A percentile compares a stretch with the other conserved stretches of the same genome.
These are phyloP conservation scores for Cryptosporidium sp. DNA, from an alignment of 169 alveolate genomes.

Conservation along the genomic window DNA sequence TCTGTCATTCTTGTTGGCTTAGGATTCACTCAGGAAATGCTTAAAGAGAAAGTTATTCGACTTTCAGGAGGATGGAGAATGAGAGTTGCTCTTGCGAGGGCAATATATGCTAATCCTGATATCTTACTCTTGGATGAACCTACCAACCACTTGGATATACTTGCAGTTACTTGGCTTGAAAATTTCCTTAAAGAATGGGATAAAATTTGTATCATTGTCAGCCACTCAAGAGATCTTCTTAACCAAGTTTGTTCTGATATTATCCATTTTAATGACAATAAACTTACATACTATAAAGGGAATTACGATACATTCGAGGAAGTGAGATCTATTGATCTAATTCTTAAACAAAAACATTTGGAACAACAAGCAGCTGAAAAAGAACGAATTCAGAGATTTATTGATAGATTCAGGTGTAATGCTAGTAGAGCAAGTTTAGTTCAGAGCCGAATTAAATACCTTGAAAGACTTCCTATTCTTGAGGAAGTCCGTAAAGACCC, in stretches of 20 bases:
- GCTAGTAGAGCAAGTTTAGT: slow-evolving; percentile 95
- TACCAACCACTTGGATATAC: slow-evolving; percentile 93
- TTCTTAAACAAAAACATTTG: slow-evolving; percentile 86
- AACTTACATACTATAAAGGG: slow-evolving; percentile 92
- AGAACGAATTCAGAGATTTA: slow-evolving; percentile 94
- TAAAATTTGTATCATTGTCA: slow-evolving; percentile 94
- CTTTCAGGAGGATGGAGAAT: slow-evolving; percentile 91
- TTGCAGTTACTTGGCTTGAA: slow-evolving; percentile 96
- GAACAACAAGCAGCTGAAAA: slow-evolving; percentile 90
- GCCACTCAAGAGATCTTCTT: slow-evolving; percentile 96
- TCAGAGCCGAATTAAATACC: slow-evolving; percentile 94
- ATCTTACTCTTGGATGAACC: slow-evolving; percentile 93
- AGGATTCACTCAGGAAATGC: slow-evolving; percentile 92
- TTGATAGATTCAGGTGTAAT: slow-evolving; percentile 94
- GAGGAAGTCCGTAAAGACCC: slow-evolving; percentile 96
- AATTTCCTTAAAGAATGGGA: slow-evolving; percentile 90
- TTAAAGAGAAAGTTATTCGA: slow-evolving; percentile 86
- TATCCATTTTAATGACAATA: slow-evolving; percentile 91
- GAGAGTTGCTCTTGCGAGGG: slow-evolving; percentile 84
- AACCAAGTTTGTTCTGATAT: slow-evolving; percentile 95
- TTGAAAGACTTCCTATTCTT: slow-evolving; percentile 92
- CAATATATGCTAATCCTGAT: slow-evolving; percentile 91
- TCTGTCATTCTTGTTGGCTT: slow-evolving; percentile 90
- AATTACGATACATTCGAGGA: slow-evolving; percentile 94
- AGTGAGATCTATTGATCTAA: slow-evolving; percentile 89